phyloP scores from a whole-genome alignment of 2,329 filamentous ascomycete species.

The Huntiella bhutanensis region DNA sequence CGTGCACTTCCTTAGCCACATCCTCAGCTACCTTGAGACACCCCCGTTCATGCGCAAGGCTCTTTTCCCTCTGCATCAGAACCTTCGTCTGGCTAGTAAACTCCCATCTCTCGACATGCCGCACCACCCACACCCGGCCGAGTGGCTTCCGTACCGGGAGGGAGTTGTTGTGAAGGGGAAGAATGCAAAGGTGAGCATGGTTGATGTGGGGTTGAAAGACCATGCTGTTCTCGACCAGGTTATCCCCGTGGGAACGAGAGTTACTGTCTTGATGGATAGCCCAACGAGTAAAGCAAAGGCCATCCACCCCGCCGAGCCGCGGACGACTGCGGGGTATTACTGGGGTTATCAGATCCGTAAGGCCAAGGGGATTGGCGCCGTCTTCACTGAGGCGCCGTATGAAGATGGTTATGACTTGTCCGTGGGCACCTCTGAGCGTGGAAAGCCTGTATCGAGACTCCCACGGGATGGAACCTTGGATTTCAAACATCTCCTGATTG shows the following conservation, averaged over 20 bases:
- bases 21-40: constrained; percentile 67
- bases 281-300: constrained; percentile 25
- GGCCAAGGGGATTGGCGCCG: constrained; percentile 44
- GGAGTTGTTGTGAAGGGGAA: constrained; percentile 41
- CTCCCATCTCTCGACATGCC: constrained; percentile 69
- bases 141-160: constrained; percentile 66
- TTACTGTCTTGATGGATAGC: constrained; percentile 49
- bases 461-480: constrained; percentile 19
- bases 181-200: constrained; percentile 28
- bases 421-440: constrained; percentile 68
- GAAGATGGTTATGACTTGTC: constrained; percentile 66
- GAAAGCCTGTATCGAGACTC: constrained; percentile 29
- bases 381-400: constrained; percentile 61
- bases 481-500: constrained; percentile 56
- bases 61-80: constrained; percentile 62
- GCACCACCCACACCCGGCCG: constrained; percentile 56
- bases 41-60: constrained; percentile 62
- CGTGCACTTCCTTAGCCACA: constrained; percentile 59
- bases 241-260: constrained; percentile 51
- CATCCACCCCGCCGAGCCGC: constrained; percentile 48
- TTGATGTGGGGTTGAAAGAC: constrained; percentile 37
- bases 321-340: constrained; percentile 63
- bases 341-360: constrained; percentile 65
- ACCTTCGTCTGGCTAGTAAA: constrained; percentile 52
- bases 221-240: constrained; percentile 36